Evolutionary conservation across 2,329 filamentous ascomycete species (phyloP).

Genomic region (Ophiosphaerella narmari): DNA sequence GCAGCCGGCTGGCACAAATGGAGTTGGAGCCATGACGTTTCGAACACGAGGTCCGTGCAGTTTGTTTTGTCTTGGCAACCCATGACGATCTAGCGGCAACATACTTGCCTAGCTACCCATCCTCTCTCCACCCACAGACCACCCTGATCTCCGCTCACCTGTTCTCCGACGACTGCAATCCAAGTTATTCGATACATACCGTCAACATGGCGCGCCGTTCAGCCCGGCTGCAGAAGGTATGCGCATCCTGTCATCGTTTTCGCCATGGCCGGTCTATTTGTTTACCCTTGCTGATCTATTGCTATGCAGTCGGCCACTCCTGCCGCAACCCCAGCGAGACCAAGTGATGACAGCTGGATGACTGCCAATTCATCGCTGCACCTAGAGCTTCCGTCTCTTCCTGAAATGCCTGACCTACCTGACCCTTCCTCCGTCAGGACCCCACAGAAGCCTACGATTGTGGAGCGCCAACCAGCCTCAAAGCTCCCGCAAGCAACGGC

Average conservation of each 20-base stretch:
- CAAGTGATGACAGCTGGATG: constrained; percentile 33
- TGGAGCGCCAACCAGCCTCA: constrained; percentile 22
- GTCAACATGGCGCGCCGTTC: constrained; percentile 43
- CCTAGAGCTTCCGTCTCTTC: constrained; percentile 27
- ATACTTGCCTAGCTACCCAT: constrained; percentile 7
- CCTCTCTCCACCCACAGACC: constrained; percentile 32
- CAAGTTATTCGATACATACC: constrained; percentile 9
- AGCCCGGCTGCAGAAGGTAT: constrained; percentile 45
- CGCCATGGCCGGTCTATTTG: constrained; percentile 15
- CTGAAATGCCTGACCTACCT: constrained; percentile 25
- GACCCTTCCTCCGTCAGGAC: constrained; percentile 25
- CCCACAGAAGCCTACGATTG: constrained; percentile 24
- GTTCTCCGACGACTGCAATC: constrained; percentile 7
- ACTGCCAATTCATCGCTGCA: constrained; percentile 31
- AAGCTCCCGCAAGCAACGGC: constrained; percentile 29
- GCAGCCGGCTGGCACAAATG: background rate
- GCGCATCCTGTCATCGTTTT: constrained; percentile 3
- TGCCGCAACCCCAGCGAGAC: constrained; percentile 16
- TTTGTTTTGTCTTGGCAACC: constrained; percentile 22
- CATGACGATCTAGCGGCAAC: constrained; percentile 11
- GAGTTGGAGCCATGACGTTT: constrained; percentile 11
- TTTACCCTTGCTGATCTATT: constrained; percentile 35
- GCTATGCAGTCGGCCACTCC: constrained; percentile 33
- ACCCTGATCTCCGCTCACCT: constrained; percentile 23
- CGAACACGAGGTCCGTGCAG: constrained; percentile 13